Percentiles rank a stretch among this genome's conserved stretches.
Evolutionary conservation across 306 rosid genomes (phyloP).

Genomic region (Corylus americana): DNA sequence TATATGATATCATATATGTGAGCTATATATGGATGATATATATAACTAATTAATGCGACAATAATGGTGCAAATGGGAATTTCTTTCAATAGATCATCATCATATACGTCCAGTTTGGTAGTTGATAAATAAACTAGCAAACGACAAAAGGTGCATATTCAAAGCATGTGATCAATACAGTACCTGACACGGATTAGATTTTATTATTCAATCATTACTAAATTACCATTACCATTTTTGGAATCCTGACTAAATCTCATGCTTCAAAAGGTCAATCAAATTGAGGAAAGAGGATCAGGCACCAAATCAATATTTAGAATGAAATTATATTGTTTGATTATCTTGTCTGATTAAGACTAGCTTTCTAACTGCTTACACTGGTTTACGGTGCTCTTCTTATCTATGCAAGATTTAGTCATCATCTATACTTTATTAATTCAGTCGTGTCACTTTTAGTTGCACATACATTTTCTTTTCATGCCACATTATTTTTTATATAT

Average conservation of each 20-base stretch:
- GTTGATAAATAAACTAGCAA: not conserved
- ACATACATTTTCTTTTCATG: too few relatives aligned
- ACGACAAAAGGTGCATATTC: not conserved
- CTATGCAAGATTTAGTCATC: not conserved
- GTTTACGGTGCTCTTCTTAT: too few relatives aligned
- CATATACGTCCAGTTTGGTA: not conserved
- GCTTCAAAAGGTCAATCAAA: not conserved
- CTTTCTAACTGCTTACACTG: not conserved
- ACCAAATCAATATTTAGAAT: not conserved
- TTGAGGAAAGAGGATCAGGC: not conserved
- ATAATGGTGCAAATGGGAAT: not conserved
- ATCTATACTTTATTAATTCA: too few relatives aligned
- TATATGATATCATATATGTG: not conserved
- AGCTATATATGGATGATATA: not conserved
- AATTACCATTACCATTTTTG: not conserved
- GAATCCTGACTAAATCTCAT: not conserved
- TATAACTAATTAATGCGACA: not conserved
- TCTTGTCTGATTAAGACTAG: not conserved
- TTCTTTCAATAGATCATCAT: not conserved
- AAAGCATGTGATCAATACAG: not conserved
- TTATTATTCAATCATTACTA: slow-evolving; percentile 1
- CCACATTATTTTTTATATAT: too few relatives aligned
- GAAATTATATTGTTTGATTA: not conserved
- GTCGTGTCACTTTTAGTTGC: not conserved
- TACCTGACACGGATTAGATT: slow-evolving; percentile 15